Conservation (phyloP, 2,329 filamentous ascomycete species). For the Hypocreales sp. region DNA sequence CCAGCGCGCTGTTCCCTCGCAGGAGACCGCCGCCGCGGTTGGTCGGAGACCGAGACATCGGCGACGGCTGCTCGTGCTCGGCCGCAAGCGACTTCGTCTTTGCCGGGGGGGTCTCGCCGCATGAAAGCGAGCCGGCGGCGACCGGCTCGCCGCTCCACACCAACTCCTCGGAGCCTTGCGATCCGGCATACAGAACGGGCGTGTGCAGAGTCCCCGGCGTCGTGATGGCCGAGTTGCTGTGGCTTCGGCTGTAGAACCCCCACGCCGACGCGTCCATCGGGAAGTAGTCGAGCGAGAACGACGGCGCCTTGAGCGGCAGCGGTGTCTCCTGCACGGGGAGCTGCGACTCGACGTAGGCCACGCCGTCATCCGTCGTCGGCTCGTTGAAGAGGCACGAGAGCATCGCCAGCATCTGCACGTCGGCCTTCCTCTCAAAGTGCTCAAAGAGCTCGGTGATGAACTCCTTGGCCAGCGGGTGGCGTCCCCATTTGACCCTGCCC, state of each 20-base stretch:
- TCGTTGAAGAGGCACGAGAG: conserved; percentile 55
- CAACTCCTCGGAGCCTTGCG: conserved; percentile 40
- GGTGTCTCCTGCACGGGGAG: conserved; percentile 45
- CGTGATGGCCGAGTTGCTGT: conserved; percentile 36
- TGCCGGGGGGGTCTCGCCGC: conserved; percentile 44
- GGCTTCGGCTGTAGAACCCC: conserved; percentile 34
- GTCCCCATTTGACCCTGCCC: conserved; percentile 53
- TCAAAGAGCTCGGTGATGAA: conserved; percentile 47
- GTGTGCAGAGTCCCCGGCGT: conserved; percentile 43
- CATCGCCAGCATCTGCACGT: conserved; percentile 59
- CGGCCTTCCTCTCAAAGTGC: conserved; percentile 45
- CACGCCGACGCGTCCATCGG: conserved; percentile 40
- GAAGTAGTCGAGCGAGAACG: conserved; percentile 53
- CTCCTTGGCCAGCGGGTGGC: conserved; percentile 46
- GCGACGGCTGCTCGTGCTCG: conserved; percentile 31
- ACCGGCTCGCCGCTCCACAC: conserved; percentile 36
- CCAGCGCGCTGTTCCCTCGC: conserved; percentile 38
- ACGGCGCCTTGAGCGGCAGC: conserved; percentile 47
- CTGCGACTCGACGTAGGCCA: conserved; percentile 41
- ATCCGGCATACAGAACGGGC: conserved; percentile 36
- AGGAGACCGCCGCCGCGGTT: conserved; percentile 33
- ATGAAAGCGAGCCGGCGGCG: conserved; percentile 43
- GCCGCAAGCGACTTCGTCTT: conserved; percentile 28
- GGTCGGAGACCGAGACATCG: conserved; percentile 44
- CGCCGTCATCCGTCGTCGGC: conserved; percentile 35